Evolutionary conservation across 306 rosid species (phyloP).

Genomic region (Psophocarpus tetragonolobus): DNA sequence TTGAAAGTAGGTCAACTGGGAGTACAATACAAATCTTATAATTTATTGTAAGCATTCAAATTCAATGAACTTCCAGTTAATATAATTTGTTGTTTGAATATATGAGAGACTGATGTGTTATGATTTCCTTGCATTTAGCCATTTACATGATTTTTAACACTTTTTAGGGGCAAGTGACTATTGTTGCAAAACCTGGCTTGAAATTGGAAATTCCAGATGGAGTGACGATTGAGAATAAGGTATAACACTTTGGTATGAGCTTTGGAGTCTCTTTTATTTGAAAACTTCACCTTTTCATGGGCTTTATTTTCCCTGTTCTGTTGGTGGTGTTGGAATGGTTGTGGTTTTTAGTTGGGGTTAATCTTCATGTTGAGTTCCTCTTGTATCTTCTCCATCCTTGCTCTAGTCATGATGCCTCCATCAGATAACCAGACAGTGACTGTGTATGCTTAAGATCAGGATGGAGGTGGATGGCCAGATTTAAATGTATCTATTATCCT

Average conservation of each 20-base stretch:
- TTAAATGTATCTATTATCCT: background rate
- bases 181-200: conserved; percentile 60
- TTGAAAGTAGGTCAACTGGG: conserved; percentile 3
- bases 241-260: conserved; percentile 13
- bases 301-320: background rate
- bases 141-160: conserved; percentile 24
- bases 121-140: conserved; percentile 4
- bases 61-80: background rate
- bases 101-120: background rate
- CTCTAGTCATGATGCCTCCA: too few species aligned
- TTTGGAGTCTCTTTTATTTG: background rate
- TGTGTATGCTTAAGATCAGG: background rate
- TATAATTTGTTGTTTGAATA: background rate
- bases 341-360: background rate
- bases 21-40: background rate
- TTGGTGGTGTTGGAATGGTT: background rate
- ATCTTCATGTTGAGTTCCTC: too few species aligned
- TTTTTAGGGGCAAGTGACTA: conserved; percentile 66
- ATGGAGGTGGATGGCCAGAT: background rate
- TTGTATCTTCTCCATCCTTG: too few species aligned
- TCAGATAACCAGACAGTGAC: background rate
- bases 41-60: conserved; percentile 23
- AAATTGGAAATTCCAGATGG: conserved; percentile 77
- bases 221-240: conserved; percentile 64
- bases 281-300: background rate